phyloP scores from a whole-genome alignment of 1,284 basidiomycete species.

The Moniliella sp. region DNA sequence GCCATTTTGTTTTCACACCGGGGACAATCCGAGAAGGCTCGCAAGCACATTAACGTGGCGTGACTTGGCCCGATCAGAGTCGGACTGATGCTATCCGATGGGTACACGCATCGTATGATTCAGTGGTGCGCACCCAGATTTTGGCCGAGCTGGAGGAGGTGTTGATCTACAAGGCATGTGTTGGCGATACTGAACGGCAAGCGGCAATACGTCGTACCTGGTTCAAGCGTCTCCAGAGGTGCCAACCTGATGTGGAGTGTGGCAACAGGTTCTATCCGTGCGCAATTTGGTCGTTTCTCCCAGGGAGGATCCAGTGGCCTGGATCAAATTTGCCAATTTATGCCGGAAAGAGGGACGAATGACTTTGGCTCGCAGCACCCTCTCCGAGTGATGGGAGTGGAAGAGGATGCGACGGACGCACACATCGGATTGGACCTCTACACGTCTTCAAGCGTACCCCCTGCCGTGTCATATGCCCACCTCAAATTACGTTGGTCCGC shows the following conservation, averaged over 20 bases:
- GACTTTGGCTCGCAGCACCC: constrained; percentile 82
- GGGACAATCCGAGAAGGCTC: constrained; percentile 76
- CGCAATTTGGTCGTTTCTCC: constrained; percentile 79
- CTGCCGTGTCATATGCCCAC: too few species aligned
- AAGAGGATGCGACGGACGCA: too few species aligned
- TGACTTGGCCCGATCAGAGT: constrained; percentile 68
- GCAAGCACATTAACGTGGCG: constrained; percentile 73
- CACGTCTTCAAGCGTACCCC: too few species aligned
- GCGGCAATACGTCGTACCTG: constrained; percentile 26
- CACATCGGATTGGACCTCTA: too few species aligned
- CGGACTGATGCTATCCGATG: constrained; percentile 75
- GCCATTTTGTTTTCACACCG: constrained; percentile 88
- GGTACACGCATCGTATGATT: constrained; percentile 78
- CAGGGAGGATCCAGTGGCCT: constrained; percentile 83
- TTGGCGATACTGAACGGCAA: constrained; percentile 52
- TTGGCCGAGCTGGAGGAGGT: constrained; percentile 94
- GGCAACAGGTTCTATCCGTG: constrained; percentile 92
- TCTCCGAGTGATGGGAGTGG: too few species aligned
- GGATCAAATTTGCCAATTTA: constrained; percentile 79
- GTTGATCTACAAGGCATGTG: constrained; percentile 60
- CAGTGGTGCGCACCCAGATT: constrained; percentile 94
- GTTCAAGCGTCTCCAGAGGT: constrained; percentile 57
- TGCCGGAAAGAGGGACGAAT: constrained; percentile 66
- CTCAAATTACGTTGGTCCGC: too few species aligned
- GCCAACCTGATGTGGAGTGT: constrained; percentile 97